Base-by-base conservation (phyloP, 2,329 filamentous ascomycete genomes). In the Penicillium sp. region DNA sequence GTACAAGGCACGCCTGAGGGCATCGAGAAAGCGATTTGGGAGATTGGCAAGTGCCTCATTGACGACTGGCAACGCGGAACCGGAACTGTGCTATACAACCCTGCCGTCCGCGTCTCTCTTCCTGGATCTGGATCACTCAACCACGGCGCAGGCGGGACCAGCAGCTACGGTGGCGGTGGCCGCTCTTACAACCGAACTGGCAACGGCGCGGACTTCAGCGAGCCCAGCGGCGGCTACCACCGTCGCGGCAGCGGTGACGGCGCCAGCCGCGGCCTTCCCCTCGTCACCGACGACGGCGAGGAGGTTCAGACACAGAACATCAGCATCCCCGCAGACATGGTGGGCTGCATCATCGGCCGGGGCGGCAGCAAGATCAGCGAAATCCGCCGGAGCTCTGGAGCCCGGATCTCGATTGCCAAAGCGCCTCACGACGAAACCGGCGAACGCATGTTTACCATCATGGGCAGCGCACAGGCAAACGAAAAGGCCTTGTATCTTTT, bases 381-480 rank as follows among this genome's bases (percentile, higher is more conserved):
- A 78, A 99, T 99, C 67, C 89, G 94, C 74, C 95, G 96, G 81
- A 92, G 88, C 61, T 99, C 94, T 55, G 92, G 92, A 59, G 94
- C 94, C 60, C 89, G 93, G 68, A 99, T 99, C 77, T 97, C 92
- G 47, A 97, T 97, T 74, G 93, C 93, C 66, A 97, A 97, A 81
- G 87, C 92, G 47, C 91, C 94, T 56, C 94, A 99, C 69, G 94
- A 99, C 66, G 94, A 97, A 65, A 95, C 91, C 59, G 94, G 94
- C 64, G 94, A 99, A 82, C 88, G 94, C 68, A 99, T 99, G 94
- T 99, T 99, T 79, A 99, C 94, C 69, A 99, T 99, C 72, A 97
- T 96, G 83, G 94, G 94, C 64, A 95, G 90, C 60, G 87, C 90
- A 59, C 88, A 88, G 77, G 91, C 91, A 62, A 99, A 99, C 68